Evolutionary conservation across 2,329 filamentous ascomycete species (phyloP).

Genomic region (Colletotrichum lini): DNA sequence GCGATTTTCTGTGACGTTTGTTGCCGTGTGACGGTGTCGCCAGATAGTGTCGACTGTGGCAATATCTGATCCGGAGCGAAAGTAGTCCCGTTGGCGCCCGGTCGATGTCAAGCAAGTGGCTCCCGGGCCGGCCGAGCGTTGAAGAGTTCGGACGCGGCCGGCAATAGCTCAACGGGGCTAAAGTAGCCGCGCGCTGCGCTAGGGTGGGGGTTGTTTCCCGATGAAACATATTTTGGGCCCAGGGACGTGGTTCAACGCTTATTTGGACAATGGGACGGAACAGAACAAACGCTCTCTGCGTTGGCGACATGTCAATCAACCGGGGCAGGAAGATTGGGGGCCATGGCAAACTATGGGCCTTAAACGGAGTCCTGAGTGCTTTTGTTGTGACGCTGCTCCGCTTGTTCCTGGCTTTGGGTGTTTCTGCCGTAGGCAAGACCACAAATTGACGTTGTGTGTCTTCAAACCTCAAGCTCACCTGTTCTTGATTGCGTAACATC

Average conservation of each 20-base stretch:
- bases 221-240: constrained; percentile 1
- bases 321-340: background rate
- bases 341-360: background rate
- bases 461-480: too few relatives aligned
- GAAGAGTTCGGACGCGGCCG: constrained; percentile 10
- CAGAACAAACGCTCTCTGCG: background rate
- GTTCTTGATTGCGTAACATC: too few relatives aligned
- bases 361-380: background rate
- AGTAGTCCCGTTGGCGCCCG: background rate
- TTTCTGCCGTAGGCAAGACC: too few relatives aligned
- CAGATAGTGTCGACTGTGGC: background rate
- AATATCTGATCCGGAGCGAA: constrained; percentile 4
- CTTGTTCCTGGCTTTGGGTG: background rate
- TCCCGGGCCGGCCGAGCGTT: constrained; percentile 31
- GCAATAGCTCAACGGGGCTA: background rate
- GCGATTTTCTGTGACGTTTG: background rate
- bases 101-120: constrained; percentile 18
- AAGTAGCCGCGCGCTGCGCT: constrained; percentile 7
- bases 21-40: background rate
- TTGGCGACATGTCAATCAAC: background rate
- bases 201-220: background rate
- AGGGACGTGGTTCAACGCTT: background rate
- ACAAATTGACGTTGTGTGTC: too few relatives aligned
- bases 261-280: background rate
- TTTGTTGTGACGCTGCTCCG: background rate